These are phyloP conservation scores for Pholiota conissans DNA, from an alignment of 768 basidiomycete genomes.

Conservation along the genomic window DNA sequence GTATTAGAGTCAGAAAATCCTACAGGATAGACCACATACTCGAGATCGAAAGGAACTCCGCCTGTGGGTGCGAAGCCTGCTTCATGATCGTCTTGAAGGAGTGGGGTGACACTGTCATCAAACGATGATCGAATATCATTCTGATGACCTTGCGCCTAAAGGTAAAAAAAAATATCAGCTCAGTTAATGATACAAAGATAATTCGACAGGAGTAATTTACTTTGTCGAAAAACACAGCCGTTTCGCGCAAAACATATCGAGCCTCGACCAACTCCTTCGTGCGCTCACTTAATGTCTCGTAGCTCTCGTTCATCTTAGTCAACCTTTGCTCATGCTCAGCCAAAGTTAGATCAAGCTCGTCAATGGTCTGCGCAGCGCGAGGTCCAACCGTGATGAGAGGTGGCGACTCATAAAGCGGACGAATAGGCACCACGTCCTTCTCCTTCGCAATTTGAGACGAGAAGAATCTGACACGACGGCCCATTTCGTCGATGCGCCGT, in stretches of 20 bases:
- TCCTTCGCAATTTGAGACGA: conserved; percentile 82
- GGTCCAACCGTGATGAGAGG: conserved; percentile 90
- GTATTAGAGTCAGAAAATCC: conserved; percentile 3
- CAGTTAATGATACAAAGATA: background rate
- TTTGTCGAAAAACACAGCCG: conserved; percentile 93
- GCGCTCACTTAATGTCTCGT: conserved; percentile 84
- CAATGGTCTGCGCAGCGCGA: conserved; percentile 88
- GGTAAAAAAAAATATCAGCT: conserved; percentile 5
- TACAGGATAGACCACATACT: conserved; percentile 48
- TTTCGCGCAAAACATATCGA: conserved; percentile 91
- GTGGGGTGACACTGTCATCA: conserved; percentile 87
- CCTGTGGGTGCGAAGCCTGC: conserved; percentile 47
- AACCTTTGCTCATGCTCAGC: conserved; percentile 85
- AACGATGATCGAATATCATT: conserved; percentile 84
- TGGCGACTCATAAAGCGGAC: conserved; percentile 83
- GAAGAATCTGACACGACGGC: conserved; percentile 92
- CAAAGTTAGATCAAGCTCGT: conserved; percentile 88
- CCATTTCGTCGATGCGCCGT: conserved; percentile 94
- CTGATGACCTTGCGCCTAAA: conserved; percentile 76
- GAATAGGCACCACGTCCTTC: conserved; percentile 77
- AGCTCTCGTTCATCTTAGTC: conserved; percentile 89
- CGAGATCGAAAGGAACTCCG: conserved; percentile 78
- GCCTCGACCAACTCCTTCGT: conserved; percentile 90
- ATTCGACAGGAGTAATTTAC: conserved; percentile 37
- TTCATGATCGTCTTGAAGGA: conserved; percentile 89